Evolutionary conservation across 163 green algal species (phyloP).

Genomic region (Picocystis sp.): DNA sequence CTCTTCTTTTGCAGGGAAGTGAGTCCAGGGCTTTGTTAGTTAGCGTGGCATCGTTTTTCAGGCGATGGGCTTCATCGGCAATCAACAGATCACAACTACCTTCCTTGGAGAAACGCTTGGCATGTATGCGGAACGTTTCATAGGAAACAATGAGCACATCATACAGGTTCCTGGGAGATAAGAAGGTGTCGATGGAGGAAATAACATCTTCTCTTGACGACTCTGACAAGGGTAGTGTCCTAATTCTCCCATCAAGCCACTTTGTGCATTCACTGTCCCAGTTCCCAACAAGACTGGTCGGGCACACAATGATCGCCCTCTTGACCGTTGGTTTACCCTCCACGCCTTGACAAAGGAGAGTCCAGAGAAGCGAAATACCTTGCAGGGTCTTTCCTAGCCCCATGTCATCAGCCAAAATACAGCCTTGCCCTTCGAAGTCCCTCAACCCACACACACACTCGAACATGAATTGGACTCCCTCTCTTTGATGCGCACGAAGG

Average conservation of each 20-base stretch:
- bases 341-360: conserved; percentile 54
- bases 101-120: conserved; percentile 36
- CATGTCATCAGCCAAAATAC: conserved; percentile 98
- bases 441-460: conserved; percentile 84
- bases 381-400: conserved; percentile 37
- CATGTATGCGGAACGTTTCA: conserved; percentile 92
- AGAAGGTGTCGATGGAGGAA: conserved; percentile 34
- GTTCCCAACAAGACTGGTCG: conserved; percentile 89
- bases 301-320: conserved; percentile 87
- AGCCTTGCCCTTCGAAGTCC: conserved; percentile 54
- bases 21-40: conserved; percentile 76
- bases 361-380: conserved; percentile 89
- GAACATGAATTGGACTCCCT: conserved; percentile 98
- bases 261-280: conserved; percentile 92
- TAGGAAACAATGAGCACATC: conserved; percentile 79
- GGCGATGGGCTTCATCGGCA: conserved; percentile 92
- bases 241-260: conserved; percentile 73
- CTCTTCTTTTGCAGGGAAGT: conserved; percentile 61
- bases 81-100: conserved; percentile 86
- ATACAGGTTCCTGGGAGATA: conserved; percentile 9
- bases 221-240: conserved; percentile 74
- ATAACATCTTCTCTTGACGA: conserved; percentile 69
- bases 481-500: conserved; percentile 84
- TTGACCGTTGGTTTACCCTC: conserved; percentile 46
- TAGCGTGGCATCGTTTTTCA: conserved; percentile 96